A percentile compares a stretch with the other conserved stretches of the same genome.
phyloP scores from a whole-genome alignment of 768 basidiomycete genomes.

The Trametes meyenii region DNA sequence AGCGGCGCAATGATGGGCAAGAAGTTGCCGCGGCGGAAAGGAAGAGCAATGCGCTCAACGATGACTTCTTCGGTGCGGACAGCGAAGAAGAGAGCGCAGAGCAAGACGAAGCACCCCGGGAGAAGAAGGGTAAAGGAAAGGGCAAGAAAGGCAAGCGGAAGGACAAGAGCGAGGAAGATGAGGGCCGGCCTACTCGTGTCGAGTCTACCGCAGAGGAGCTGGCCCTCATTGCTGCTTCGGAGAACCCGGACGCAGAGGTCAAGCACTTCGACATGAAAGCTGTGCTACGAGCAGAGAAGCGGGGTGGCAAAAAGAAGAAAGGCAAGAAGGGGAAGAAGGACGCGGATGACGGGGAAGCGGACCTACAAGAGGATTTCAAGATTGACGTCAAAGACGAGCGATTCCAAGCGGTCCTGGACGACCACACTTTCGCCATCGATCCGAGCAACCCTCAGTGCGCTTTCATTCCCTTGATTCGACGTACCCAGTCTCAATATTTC shows the following conservation, averaged over 20 bases:
- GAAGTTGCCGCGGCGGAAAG: slow-evolving; percentile 35
- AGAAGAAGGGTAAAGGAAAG: slow-evolving; percentile 25
- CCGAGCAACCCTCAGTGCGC: slow-evolving; percentile 93
- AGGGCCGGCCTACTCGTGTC: slow-evolving; percentile 32
- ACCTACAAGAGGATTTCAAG: slow-evolving; percentile 78
- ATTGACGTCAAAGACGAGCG: slow-evolving; percentile 87
- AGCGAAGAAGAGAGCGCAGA: slow-evolving; percentile 32
- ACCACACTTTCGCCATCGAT: slow-evolving; percentile 93
- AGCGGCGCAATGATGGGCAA: slow-evolving; percentile 35
- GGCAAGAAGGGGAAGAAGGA: slow-evolving; percentile 47
- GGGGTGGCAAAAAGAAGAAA: slow-evolving; percentile 43
- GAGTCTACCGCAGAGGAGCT: slow-evolving; percentile 66
- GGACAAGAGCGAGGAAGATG: slow-evolving; percentile 26
- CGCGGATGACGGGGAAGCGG: slow-evolving; percentile 56
- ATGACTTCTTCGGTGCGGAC: slow-evolving; percentile 14
- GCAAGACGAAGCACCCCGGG: slow-evolving; percentile 21
- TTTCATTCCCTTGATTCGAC: not conserved
- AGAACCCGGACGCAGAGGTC: slow-evolving; percentile 54
- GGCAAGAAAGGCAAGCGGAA: slow-evolving; percentile 25
- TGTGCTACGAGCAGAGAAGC: slow-evolving; percentile 85
- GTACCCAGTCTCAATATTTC: not conserved
- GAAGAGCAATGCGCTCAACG: slow-evolving; percentile 24
- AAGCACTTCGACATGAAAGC: slow-evolving; percentile 91
- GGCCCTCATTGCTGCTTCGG: slow-evolving; percentile 60
- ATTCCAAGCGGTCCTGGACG: slow-evolving; percentile 86